Percentiles rank a stretch among this genome's conserved stretches.
phyloP scores from a whole-genome alignment of 306 rosid genomes.

The Quercus variabilis region DNA sequence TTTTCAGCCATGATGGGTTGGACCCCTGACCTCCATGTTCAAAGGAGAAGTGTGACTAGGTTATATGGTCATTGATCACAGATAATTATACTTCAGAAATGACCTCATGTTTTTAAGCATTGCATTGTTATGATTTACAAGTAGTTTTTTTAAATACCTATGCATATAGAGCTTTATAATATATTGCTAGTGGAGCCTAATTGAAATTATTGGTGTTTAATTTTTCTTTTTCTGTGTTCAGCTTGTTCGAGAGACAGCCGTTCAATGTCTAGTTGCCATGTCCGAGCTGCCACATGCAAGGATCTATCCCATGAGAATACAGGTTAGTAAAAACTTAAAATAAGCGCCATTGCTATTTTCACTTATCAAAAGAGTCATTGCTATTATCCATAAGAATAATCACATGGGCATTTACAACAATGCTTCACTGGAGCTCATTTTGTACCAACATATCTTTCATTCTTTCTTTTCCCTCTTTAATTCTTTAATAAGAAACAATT shows the following conservation, averaged over 20 bases:
- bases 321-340: conserved; percentile 46
- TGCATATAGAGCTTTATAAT: neutral
- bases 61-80: no score
- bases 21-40: no score
- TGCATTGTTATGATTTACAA: neutral
- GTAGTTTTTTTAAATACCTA: neutral
- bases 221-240: conserved; percentile 30
- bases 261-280: conserved; percentile 80
- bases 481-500: neutral
- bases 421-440: neutral
- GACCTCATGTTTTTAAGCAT: neutral
- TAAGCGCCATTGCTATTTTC: neutral
- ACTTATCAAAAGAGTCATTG: neutral
- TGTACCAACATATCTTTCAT: neutral
- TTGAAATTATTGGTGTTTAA: conserved; percentile 13
- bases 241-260: conserved; percentile 94
- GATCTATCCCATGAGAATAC: conserved; percentile 79
- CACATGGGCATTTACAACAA: neutral
- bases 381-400: neutral
- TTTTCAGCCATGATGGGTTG: neutral
- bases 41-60: no score
- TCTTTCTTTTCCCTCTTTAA: neutral
- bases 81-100: neutral
- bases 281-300: conserved; percentile 74
- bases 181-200: neutral